A percentile compares a stretch with the other conserved stretches of the same genome.
phyloP scores from a whole-genome alignment of 306 rosid genomes.

The Cicer arietinum region DNA sequence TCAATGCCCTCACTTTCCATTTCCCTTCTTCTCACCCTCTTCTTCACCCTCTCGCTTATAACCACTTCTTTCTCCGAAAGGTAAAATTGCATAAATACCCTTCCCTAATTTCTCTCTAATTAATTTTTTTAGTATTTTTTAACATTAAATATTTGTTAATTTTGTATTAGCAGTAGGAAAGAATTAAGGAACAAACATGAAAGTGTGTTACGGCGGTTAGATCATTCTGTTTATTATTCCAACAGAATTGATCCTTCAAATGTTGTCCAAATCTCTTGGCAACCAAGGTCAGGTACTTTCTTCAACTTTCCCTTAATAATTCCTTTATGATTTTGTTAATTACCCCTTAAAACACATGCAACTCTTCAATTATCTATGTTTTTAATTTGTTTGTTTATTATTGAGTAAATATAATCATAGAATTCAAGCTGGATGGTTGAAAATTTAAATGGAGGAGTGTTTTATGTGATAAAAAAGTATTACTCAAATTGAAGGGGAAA shows the following conservation, averaged over 20 bases:
- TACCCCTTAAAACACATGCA: background rate
- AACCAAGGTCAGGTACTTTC: constrained; percentile 94
- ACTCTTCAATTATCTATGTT: background rate
- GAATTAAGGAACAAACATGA: constrained; percentile 58
- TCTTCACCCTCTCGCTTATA: background rate
- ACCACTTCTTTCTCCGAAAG: background rate
- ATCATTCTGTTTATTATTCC: constrained; percentile 47
- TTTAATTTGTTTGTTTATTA: background rate
- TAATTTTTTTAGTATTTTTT: background rate
- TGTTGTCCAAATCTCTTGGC: constrained; percentile 88
- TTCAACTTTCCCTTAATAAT: constrained; percentile 36
- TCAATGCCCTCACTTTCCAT: background rate
- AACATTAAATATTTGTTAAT: constrained; percentile 21
- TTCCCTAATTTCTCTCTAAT: background rate
- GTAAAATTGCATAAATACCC: background rate
- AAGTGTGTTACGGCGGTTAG: constrained; percentile 34
- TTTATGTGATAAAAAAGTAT: no score
- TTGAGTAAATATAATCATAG: no score
- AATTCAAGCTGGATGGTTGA: no score
- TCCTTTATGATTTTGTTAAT: constrained; percentile 4
- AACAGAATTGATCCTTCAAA: constrained; percentile 69
- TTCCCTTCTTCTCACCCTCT: background rate
- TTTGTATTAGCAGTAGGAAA: constrained; percentile 63
- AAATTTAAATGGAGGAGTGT: no score
- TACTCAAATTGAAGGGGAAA: no score